Evolutionary conservation across 331 rosid genomes (phyloP).

Genomic region (Acacia concinna): DNA sequence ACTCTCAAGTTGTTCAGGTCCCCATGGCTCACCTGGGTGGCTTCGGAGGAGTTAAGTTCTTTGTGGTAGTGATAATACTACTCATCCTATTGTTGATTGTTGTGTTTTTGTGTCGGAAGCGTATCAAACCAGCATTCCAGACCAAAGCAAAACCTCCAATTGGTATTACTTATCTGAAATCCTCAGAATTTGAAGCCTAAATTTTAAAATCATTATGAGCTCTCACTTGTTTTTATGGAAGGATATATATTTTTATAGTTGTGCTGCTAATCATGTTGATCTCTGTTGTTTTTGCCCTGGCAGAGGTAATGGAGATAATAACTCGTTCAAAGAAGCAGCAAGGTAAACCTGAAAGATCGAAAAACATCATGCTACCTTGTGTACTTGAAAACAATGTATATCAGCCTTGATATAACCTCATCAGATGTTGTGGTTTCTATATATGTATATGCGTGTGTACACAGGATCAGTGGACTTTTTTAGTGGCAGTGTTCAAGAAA

Average conservation of each 20-base stretch:
- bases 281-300: not conserved
- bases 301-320: not conserved
- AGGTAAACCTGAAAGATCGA: not conserved
- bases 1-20: slow-evolving; percentile 19
- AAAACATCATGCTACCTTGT: not conserved
- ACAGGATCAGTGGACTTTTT: slow-evolving; percentile 53
- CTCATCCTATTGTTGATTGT: not conserved
- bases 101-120: not conserved
- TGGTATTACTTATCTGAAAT: not conserved
- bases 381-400: not conserved
- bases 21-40: not conserved
- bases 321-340: not conserved
- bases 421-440: slow-evolving; percentile 18
- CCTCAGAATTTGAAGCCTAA: not conserved
- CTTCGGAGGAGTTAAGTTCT: not conserved
- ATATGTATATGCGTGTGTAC: too few species aligned
- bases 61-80: not conserved
- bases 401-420: not conserved
- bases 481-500: slow-evolving; percentile 62
- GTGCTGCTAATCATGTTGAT: not conserved
- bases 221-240: not conserved
- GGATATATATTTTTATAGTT: not conserved
- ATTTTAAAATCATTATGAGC: too few species aligned
- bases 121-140: not conserved
- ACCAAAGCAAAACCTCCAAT: not conserved